Evolutionary conservation across 371 early-diverging fungal genomes (phyloP).

Genomic region (Mucor circinelloides): DNA sequence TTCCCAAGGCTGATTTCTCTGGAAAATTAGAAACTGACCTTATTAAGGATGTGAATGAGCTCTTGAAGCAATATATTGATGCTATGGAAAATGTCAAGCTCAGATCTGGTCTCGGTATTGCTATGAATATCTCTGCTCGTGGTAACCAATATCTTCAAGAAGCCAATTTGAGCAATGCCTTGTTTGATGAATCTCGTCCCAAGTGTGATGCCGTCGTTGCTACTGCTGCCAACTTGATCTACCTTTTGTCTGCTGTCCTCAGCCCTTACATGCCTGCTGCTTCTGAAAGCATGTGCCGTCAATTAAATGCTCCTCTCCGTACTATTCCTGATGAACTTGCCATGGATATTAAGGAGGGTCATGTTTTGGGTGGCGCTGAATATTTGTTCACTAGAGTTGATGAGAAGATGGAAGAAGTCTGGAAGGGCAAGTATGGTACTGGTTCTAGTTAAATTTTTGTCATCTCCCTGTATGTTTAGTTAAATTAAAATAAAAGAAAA

Average conservation of each 20-base stretch:
- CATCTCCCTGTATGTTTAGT: not conserved
- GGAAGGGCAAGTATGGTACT: conserved; percentile 75
- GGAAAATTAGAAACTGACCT: conserved; percentile 64
- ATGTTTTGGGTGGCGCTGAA: conserved; percentile 84
- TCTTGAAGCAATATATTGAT: conserved; percentile 78
- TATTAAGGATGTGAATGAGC: conserved; percentile 81
- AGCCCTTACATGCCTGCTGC: conserved; percentile 96
- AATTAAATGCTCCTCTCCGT: conserved; percentile 82
- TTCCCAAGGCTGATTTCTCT: conserved; percentile 64
- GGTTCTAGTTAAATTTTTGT: conserved; percentile 25
- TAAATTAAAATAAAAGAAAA: not conserved
- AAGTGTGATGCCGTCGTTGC: conserved; percentile 89
- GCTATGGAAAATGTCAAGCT: conserved; percentile 87
- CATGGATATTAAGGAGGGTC: conserved; percentile 76
- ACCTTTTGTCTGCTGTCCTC: conserved; percentile 85
- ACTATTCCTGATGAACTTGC: conserved; percentile 74
- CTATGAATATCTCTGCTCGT: conserved; percentile 93
- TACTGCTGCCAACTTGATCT: conserved; percentile 83
- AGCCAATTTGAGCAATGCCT: conserved; percentile 84
- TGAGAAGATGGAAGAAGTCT: conserved; percentile 73
- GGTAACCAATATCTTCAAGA: conserved; percentile 98
- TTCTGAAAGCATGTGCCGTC: conserved; percentile 74
- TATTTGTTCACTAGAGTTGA: conserved; percentile 92
- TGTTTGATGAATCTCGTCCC: conserved; percentile 75
- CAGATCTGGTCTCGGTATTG: conserved; percentile 79